Base-by-base conservation (phyloP, 164 flowering plant species). In the Tinospora cordifolia region DNA sequence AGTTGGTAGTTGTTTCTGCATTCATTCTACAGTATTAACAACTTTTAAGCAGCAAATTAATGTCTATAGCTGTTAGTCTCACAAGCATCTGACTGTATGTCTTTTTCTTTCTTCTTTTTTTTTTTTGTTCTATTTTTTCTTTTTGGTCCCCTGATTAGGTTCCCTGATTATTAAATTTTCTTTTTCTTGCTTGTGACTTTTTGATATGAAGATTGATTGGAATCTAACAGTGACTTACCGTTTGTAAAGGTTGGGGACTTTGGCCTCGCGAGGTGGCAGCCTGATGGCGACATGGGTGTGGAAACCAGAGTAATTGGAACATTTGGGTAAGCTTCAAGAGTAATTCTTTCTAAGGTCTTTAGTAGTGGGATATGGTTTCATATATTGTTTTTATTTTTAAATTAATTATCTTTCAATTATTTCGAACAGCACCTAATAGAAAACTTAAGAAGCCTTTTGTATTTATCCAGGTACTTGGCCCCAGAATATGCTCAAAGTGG, bases 401-500 rank as follows among this genome's bases (percentile, higher is more conserved):
- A 30, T 30, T 54, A 54, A 54, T 17, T 7, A 54, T 21, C 22
- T 72, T 54, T 25, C 62, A 41, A 49, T 3, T 69, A 26, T 12
- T 63, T 54, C 36, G 12, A 44, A 3, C 21, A 26, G 63, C 54
- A 19, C 75, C 62, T 12, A 22, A 10, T 63, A 14, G 25, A 30
- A 30, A 30, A 4, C 2, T 30, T 30, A 7, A 62, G 60, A 72
- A 15, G 8, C 21, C 62, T n/a, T 26, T 8, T 71, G 40, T 64
- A 7, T 60, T 41, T 65, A 21, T 47, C 15, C 27, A 93, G 98
- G 85, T 93, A 93, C 81, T 75, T 93, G 77, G 92, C 98, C 66
- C 98, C 98, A 64, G 98, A 93, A 79, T 93, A 93, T 77, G 93
- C 94, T 58, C 96, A 93, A 76, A 91, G 85, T 75, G 98, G 98